phyloP scores from a whole-genome alignment of 306 rosid genomes.

The Psophocarpus tetragonolobus region DNA sequence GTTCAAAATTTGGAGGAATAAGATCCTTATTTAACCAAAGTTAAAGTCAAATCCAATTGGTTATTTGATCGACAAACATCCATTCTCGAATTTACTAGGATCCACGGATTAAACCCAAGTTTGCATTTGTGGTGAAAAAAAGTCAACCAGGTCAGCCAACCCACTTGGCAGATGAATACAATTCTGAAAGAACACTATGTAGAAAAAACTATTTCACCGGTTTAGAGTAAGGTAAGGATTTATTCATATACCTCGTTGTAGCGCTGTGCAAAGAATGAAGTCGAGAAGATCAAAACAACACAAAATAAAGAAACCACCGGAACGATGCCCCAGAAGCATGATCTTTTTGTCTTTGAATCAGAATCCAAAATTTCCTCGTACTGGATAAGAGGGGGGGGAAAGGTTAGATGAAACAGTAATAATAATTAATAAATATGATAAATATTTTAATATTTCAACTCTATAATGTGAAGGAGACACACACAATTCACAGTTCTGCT shows the following conservation, averaged over 20 bases:
- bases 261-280: slow-evolving; percentile 41
- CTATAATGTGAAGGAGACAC: background rate
- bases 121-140: background rate
- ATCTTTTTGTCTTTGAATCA: slow-evolving; percentile 45
- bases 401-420: background rate
- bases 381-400: background rate
- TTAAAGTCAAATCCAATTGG: background rate
- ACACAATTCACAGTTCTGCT: background rate
- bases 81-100: background rate
- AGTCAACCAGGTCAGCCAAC: background rate
- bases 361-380: slow-evolving; percentile 41
- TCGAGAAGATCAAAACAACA: slow-evolving; percentile 44
- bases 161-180: background rate
- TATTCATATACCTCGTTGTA: slow-evolving; percentile 51
- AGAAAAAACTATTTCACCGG: background rate
- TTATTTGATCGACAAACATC: background rate
- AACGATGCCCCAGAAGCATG: slow-evolving; percentile 44
- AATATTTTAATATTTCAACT: background rate
- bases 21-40: background rate
- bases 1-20: background rate
- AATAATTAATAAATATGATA: background rate
- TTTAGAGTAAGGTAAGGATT: background rate
- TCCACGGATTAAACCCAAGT: background rate
- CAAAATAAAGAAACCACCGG: slow-evolving; percentile 54
- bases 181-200: background rate